Conservation (phyloP, 129 eudicot genomes). For the Escallonia rubra region DNA sequence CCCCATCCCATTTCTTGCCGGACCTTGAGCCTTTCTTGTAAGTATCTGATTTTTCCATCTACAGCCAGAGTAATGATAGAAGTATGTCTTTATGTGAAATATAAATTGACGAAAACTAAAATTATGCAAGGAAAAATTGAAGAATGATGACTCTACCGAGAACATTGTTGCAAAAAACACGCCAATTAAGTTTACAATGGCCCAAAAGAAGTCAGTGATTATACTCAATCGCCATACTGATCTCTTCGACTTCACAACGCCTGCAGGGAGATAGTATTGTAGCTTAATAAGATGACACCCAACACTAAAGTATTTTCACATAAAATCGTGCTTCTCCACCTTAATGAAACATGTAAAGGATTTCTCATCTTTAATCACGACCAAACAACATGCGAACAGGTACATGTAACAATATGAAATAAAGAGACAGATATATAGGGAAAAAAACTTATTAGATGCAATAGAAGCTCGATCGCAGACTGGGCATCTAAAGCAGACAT, state of each 20-base stretch:
- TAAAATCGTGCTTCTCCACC: no score
- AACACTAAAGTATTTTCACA: no score
- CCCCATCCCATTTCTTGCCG: conserved; percentile 92
- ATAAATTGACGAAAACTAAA: background rate
- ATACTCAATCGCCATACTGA: conserved; percentile 84
- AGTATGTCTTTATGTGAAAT: background rate
- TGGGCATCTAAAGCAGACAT: no score
- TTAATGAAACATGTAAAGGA: no score
- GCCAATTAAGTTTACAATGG: conserved; percentile 52
- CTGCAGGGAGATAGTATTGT: conserved; percentile 20
- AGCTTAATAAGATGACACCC: no score
- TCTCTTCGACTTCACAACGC: conserved; percentile 79
- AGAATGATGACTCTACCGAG: conserved; percentile 48
- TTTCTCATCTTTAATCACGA: no score
- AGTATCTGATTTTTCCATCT: conserved; percentile 97
- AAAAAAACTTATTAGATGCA: no score
- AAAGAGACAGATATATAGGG: no score
- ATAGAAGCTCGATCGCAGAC: no score
- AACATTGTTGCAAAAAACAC: conserved; percentile 87
- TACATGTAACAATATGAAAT: no score
- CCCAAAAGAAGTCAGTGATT: conserved; percentile 74
- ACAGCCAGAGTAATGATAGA: conserved; percentile 3
- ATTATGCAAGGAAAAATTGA: background rate
- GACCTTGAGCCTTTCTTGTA: conserved; percentile 73
- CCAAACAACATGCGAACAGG: no score